Conservation (phyloP, 495 filamentous ascomycete species). For the Aspergillus avenaceus region DNA sequence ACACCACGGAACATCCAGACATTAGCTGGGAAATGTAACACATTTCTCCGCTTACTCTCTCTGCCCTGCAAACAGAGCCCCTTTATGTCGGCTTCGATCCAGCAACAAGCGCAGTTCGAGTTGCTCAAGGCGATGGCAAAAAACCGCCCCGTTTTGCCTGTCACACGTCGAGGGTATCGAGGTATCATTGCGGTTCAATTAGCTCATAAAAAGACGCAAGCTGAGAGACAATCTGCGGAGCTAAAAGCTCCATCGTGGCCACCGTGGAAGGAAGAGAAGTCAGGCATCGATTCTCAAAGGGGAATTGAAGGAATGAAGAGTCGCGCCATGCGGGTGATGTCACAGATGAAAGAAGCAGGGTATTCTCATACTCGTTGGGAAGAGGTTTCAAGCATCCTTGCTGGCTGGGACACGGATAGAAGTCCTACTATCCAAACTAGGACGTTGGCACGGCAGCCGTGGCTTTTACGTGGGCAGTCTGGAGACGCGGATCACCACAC, state of each 20-base stretch:
- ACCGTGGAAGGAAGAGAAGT: slow-evolving; percentile 63
- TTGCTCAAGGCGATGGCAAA: slow-evolving; percentile 59
- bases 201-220: slow-evolving; percentile 56
- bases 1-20: slow-evolving; percentile 17
- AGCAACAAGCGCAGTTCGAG: slow-evolving; percentile 61
- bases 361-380: slow-evolving; percentile 56
- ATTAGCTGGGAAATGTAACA: slow-evolving; percentile 44
- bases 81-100: slow-evolving; percentile 41
- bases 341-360: slow-evolving; percentile 61
- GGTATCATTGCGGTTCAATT: slow-evolving; percentile 57
- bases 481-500: slow-evolving; percentile 14
- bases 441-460: slow-evolving; percentile 25
- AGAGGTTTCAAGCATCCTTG: slow-evolving; percentile 47
- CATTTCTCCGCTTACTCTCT: slow-evolving; percentile 52
- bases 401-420: slow-evolving; percentile 65
- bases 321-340: slow-evolving; percentile 52
- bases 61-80: slow-evolving; percentile 45
- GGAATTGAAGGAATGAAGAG: slow-evolving; percentile 54
- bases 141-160: slow-evolving; percentile 49
- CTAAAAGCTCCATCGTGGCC: slow-evolving; percentile 65
- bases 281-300: slow-evolving; percentile 54
- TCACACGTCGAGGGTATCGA: slow-evolving; percentile 60
- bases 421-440: slow-evolving; percentile 69
- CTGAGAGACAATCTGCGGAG: slow-evolving; percentile 54
- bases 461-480: slow-evolving; percentile 13